Evolutionary conservation across 1,284 basidiomycete genomes (phyloP), one percentile per base, ranked within the genome.

Genomic region (Porodaedalea pini): DNA sequence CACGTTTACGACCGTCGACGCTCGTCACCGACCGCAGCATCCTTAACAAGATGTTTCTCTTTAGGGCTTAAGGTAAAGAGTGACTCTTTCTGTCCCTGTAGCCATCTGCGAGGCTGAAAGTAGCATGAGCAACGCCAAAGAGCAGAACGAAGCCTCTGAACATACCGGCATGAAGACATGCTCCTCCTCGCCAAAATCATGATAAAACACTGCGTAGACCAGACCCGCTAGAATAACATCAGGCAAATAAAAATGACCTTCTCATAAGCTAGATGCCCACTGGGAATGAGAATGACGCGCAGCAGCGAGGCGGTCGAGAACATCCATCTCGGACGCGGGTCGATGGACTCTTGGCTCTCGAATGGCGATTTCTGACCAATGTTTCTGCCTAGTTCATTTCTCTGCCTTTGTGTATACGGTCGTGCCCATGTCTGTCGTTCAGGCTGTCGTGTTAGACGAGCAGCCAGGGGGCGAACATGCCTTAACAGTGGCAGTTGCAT

Each of bases 101-200:
- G 68, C 81, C 80, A 83, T 65, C 75, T 69, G 27, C 81, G 74
- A 32, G 74, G 63, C 80, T 82, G 37, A 6, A 31, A n/a, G 23
- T 23, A 21, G n/a, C 39, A 29, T 8, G 1, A 10, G 29, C 34
- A 2, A 34, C 4, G 15, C 11, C 6, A 6, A 34, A 10, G 5
- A 50, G 5, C 17, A 21, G 23, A n/a, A 57, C 11, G 13, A 48
- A 29, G 44, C 17, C 17, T 32, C 2, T 3, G 11, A 19, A 75
- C 83, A 65, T 62, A 87, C 85, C 19, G 83, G 82, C 69, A 77
- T 78, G 69, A 87, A 88, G 32, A 86, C 82, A 66, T 88, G 86
- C 31, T 88, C 86, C 50, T 74, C 71, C 29, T 85, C 81, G 3
- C 86, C 86, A 68, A 82, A 88, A 66, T 88, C 84, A 51, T 79